Conservation (phyloP, 1,284 basidiomycete species). For the Ustilago esculenta region DNA sequence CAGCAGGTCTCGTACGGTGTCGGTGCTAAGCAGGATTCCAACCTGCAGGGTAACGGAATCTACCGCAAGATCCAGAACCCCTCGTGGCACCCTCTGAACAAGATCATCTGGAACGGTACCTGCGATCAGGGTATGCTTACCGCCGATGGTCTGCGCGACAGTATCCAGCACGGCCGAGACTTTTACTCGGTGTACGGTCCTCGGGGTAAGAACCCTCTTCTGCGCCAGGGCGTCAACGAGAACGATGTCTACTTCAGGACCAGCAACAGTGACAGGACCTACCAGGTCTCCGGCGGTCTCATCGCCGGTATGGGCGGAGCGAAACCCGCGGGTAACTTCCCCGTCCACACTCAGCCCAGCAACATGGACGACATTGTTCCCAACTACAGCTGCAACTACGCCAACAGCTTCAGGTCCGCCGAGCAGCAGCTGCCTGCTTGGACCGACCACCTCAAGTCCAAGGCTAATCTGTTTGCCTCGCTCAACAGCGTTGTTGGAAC, state of each 20-base stretch:
- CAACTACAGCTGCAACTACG: slow-evolving; percentile 71
- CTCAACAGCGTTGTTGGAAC: slow-evolving; percentile 71
- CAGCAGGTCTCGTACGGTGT: slow-evolving; percentile 38
- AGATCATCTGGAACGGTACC: slow-evolving; percentile 72
- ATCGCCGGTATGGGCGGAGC: slow-evolving; percentile 71
- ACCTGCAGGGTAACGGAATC: slow-evolving; percentile 56
- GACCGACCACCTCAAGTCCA: slow-evolving; percentile 71
- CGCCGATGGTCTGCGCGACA: slow-evolving; percentile 70
- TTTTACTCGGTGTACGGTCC: slow-evolving; percentile 71
- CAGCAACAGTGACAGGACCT: slow-evolving; percentile 71
- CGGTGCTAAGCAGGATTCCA: slow-evolving; percentile 12
- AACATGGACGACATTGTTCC: slow-evolving; percentile 71
- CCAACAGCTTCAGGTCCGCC: slow-evolving; percentile 69
- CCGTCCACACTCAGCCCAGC: slow-evolving; percentile 62
- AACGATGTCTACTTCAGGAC: slow-evolving; percentile 70
- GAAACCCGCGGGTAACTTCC: slow-evolving; percentile 19
- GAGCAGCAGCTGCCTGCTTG: slow-evolving; percentile 64
- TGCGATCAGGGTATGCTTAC: slow-evolving; percentile 73
- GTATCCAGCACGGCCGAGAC: slow-evolving; percentile 72
- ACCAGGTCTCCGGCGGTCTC: slow-evolving; percentile 71
- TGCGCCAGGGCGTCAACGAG: slow-evolving; percentile 68
- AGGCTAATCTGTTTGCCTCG: slow-evolving; percentile 69
- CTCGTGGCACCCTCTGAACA: slow-evolving; percentile 70
- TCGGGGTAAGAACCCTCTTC: slow-evolving; percentile 68
- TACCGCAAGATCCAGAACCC: slow-evolving; percentile 69